Conservation (phyloP, 192 early-diverging fungal genomes). For the Backusella tuberculispora region DNA sequence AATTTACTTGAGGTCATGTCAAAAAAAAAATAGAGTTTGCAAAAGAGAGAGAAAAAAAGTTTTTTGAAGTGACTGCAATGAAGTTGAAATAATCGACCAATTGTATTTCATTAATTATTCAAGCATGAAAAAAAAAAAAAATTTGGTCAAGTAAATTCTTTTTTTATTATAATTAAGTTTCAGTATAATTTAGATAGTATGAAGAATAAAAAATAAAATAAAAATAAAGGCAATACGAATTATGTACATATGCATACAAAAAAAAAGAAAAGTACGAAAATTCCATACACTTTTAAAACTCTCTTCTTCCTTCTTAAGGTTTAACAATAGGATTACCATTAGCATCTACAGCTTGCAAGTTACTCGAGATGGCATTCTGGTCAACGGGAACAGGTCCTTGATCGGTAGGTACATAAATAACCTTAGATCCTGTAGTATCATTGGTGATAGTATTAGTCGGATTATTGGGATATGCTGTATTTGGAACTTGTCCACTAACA, state of each 20-base stretch:
- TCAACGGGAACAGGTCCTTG: background rate
- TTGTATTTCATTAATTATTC: background rate
- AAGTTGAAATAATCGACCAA: background rate
- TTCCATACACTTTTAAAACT: too few relatives aligned
- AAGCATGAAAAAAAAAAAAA: background rate
- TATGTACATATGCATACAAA: background rate
- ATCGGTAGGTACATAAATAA: background rate
- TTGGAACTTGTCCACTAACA: too few relatives aligned
- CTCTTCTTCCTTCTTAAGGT: background rate
- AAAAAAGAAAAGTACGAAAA: background rate
- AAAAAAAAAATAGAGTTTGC: background rate
- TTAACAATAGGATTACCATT: background rate
- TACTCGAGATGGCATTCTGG: background rate
- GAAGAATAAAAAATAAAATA: background rate
- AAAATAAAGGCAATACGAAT: background rate
- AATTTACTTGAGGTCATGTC: slow-evolving; percentile 22
- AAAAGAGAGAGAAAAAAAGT: background rate
- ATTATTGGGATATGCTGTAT: background rate
- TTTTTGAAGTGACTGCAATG: background rate
- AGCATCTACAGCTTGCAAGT: background rate
- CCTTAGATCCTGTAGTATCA: background rate
- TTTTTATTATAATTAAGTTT: background rate
- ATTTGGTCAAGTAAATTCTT: background rate
- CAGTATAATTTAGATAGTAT: too few relatives aligned
- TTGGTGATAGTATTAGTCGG: background rate